Base-by-base conservation (phyloP, 331 rosid genomes). In the Acacia concinna region DNA sequence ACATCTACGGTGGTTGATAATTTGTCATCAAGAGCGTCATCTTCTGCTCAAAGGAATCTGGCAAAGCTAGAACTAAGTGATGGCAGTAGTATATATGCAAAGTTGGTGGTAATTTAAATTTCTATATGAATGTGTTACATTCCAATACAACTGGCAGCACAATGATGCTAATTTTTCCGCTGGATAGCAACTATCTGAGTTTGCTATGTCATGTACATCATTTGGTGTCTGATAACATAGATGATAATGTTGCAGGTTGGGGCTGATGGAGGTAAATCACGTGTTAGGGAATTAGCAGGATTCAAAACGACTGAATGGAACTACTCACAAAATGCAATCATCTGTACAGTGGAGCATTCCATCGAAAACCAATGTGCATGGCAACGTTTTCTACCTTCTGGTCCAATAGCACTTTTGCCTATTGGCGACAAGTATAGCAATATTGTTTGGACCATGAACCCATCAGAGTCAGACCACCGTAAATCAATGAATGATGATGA, bases 401-500 rank as follows among this genome's bases (percentile, higher is more conserved):
- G 98, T 68, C 98, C 98, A 79, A 88, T 93, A 82, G 97, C 99
- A 63, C 94, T 96, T 64, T 66, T 96, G 88, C 99, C 99, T 65
- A 78, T 96, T 43, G 96, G 94, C 62, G 94, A 93, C 76, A 86
- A 91, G 32, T 95, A 79, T 63, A 91, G 99, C 79, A 95, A 95
- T 76, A 91, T 95, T 81, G 99, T 95, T 74, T 95, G 98, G 99
- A 95, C 96, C 60, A 93, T 95, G 98, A 91, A 83, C 75, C 96
- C 99, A 13, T 47, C 89, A 40, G 99, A 91, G 77, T 90, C 98
- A 44, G 52, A 63, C 20, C 62, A 83, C 65, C 88, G 91, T 49
- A 93, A 89, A 81, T 76, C 83, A 59, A 86, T 87, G 81, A 52
- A 68, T 0, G 91, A 78, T 83, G 94, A 87, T 71, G 90, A 75